phyloP scores from a whole-genome alignment of 2,329 filamentous ascomycete species.

The Beauveria caledonica region DNA sequence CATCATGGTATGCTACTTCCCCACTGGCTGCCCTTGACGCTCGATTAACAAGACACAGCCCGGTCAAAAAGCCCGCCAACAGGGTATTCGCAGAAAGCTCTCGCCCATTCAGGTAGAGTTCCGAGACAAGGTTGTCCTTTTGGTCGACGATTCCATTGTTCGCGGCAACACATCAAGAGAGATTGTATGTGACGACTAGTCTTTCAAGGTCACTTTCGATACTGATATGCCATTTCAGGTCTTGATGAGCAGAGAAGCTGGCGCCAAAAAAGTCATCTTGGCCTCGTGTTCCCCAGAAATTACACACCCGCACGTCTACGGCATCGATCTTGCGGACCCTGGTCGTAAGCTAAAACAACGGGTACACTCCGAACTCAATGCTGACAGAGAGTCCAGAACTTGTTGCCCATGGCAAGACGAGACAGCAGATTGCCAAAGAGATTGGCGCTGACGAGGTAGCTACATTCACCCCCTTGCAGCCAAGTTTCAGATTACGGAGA shows the following conservation, averaged over 20 bases:
- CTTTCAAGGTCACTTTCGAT: not conserved
- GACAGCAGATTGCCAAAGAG: conserved; percentile 31
- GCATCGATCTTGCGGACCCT: conserved; percentile 31
- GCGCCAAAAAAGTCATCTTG: conserved; percentile 74
- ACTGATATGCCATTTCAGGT: conserved; percentile 11
- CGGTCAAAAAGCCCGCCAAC: conserved; percentile 68
- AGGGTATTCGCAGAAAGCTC: conserved; percentile 77
- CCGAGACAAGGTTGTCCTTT: conserved; percentile 64
- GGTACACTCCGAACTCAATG: too few relatives aligned
- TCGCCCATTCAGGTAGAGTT: conserved; percentile 79
- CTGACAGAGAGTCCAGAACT: conserved; percentile 19
- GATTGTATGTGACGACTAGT: conserved; percentile 11
- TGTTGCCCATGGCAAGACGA: conserved; percentile 27
- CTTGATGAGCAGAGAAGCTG: conserved; percentile 70
- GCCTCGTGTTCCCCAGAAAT: conserved; percentile 73
- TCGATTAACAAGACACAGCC: conserved; percentile 24
- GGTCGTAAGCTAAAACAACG: conserved; percentile 13
- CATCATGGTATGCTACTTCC: conserved; percentile 32
- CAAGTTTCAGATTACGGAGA: not conserved
- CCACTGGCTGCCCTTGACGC: not conserved
- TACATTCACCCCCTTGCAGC: not conserved
- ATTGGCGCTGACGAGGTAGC: conserved; percentile 32
- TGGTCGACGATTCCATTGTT: conserved; percentile 84
- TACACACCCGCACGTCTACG: conserved; percentile 67
- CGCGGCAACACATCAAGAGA: conserved; percentile 64